phyloP scores from a whole-genome alignment of 768 basidiomycete species.

The Psilocybe sp. region DNA sequence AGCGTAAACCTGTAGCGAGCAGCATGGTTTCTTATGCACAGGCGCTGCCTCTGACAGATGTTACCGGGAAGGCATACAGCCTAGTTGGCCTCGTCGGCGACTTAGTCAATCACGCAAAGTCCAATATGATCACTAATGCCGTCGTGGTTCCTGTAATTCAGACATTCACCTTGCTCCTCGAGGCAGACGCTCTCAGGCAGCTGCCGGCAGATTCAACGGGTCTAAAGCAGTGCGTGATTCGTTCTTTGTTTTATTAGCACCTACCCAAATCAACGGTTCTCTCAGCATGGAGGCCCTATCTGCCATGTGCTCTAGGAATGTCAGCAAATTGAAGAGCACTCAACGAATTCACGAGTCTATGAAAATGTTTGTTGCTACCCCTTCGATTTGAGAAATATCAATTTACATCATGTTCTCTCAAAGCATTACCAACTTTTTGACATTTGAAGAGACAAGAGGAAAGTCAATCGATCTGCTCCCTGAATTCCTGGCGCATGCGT shows the following conservation, averaged over 20 bases:
- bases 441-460: constrained; percentile 43
- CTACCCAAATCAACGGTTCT: constrained; percentile 4
- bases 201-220: constrained; percentile 48
- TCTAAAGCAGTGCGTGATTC: constrained; percentile 43
- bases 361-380: constrained; percentile 60
- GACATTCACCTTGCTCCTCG: constrained; percentile 70
- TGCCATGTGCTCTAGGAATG: constrained; percentile 55
- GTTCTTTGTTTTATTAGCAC: constrained; percentile 30
- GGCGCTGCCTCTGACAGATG: constrained; percentile 41
- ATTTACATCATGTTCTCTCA: constrained; percentile 2
- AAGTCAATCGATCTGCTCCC: constrained; percentile 43
- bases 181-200: constrained; percentile 56
- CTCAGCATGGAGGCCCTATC: constrained; percentile 55
- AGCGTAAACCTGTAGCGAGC: constrained; percentile 69
- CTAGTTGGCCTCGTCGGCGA: constrained; percentile 53
- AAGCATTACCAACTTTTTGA: constrained; percentile 68
- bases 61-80: constrained; percentile 35
- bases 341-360: constrained; percentile 78
- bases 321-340: constrained; percentile 74
- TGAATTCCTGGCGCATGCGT: constrained; percentile 73
- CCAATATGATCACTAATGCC: constrained; percentile 59
- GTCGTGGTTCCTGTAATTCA: constrained; percentile 83
- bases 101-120: constrained; percentile 51
- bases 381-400: background rate
- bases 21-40: constrained; percentile 60